Percentiles rank a stretch among this genome's conserved stretches.
Conservation (phyloP, 805 yeast genomes). For the Scheffersomyces lignosus region DNA sequence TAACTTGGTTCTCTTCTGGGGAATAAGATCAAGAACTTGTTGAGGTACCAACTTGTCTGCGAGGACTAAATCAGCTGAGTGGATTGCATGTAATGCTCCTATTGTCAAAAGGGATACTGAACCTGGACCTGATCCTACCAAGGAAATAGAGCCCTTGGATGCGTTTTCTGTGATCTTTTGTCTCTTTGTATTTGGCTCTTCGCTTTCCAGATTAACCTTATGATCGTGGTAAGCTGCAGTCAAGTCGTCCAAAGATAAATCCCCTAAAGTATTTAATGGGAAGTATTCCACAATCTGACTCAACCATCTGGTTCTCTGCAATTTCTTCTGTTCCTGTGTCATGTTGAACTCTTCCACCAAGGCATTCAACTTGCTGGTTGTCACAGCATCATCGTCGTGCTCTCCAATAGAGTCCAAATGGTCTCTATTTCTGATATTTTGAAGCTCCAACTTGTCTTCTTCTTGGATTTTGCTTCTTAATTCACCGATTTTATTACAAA, state of each 20-base stretch:
- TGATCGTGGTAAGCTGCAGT: conserved; percentile 38
- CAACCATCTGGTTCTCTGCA: conserved; percentile 76
- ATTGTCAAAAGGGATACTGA: conserved; percentile 76
- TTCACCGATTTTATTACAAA: conserved; percentile 68
- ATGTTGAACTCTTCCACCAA: conserved; percentile 61
- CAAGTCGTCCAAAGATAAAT: conserved; percentile 59
- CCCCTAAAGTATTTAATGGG: conserved; percentile 67
- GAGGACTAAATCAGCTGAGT: conserved; percentile 76
- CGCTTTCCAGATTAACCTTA: conserved; percentile 5
- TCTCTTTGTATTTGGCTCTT: background rate
- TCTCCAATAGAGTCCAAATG: conserved; percentile 38
- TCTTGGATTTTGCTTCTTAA: conserved; percentile 56
- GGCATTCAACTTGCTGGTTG: conserved; percentile 56
- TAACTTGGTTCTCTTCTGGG: conserved; percentile 60
- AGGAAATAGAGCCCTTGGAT: conserved; percentile 58
- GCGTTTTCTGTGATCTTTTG: conserved; percentile 4
- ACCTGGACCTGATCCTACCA: conserved; percentile 97
- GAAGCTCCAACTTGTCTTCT: conserved; percentile 43
- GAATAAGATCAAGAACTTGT: conserved; percentile 80
- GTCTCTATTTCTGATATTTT: conserved; percentile 22
- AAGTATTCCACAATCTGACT: conserved; percentile 89
- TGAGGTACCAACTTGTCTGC: conserved; percentile 94
- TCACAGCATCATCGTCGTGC: conserved; percentile 70
- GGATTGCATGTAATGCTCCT: conserved; percentile 81
- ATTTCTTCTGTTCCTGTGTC: conserved; percentile 50